These are phyloP conservation scores for Peronospora destructor DNA, from an alignment of 352 stramenopile genomes.

Conservation along the genomic window DNA sequence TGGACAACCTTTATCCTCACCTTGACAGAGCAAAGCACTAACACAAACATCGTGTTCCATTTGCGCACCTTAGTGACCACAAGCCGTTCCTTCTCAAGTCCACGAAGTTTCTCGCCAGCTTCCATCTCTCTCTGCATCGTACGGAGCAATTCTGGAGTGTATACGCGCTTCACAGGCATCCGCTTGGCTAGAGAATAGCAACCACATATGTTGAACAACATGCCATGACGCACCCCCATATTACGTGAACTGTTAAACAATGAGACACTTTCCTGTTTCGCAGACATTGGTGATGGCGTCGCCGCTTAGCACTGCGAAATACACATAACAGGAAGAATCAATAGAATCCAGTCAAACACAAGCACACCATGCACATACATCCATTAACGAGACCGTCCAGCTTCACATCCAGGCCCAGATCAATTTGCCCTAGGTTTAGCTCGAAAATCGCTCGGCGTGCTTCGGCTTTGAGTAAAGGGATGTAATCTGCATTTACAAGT, in stretches of 20 bases:
- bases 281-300: slow-evolving; percentile 57
- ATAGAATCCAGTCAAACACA: background rate
- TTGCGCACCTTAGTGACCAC: slow-evolving; percentile 53
- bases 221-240: background rate
- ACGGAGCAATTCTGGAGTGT: slow-evolving; percentile 60
- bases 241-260: background rate
- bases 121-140: slow-evolving; percentile 46
- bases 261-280: slow-evolving; percentile 29
- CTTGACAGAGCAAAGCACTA: background rate
- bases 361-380: slow-evolving; percentile 27
- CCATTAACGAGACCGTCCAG: slow-evolving; percentile 67
- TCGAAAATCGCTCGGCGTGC: slow-evolving; percentile 67
- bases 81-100: slow-evolving; percentile 51
- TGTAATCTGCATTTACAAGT: slow-evolving; percentile 37
- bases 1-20: background rate
- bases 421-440: slow-evolving; percentile 69
- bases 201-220: background rate
- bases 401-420: slow-evolving; percentile 71
- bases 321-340: background rate
- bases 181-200: slow-evolving; percentile 46
- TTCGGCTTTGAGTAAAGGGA: slow-evolving; percentile 46
- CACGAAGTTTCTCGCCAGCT: slow-evolving; percentile 25
- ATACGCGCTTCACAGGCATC: slow-evolving; percentile 75
- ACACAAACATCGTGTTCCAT: background rate
- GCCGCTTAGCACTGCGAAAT: slow-evolving; percentile 41